Percentiles rank a stretch among this genome's conserved stretches.
Conservation (phyloP, 768 basidiomycete species). For the Tulasnella sp. region DNA sequence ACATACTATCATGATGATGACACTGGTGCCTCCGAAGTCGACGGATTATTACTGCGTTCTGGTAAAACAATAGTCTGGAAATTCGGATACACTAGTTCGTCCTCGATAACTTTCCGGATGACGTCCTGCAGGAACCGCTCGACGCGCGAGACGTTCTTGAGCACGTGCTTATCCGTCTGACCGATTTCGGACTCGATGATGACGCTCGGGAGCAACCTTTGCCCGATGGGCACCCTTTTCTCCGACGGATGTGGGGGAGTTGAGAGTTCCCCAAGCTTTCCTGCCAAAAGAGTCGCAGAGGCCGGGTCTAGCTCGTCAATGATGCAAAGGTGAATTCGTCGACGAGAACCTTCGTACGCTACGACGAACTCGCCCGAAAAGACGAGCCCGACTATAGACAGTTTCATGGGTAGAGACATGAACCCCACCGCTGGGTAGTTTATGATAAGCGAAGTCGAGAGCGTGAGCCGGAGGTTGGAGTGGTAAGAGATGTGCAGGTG, state of each 20-base stretch:
- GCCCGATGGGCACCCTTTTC: conserved; percentile 69
- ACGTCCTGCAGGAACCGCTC: conserved; percentile 95
- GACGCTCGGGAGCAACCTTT: conserved; percentile 73
- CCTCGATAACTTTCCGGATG: conserved; percentile 87
- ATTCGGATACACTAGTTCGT: conserved; percentile 93
- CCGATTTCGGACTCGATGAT: conserved; percentile 96
- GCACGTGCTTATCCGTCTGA: conserved; percentile 86
- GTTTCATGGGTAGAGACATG: conserved; percentile 92
- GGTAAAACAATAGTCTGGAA: conserved; percentile 55
- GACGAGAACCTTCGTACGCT: conserved; percentile 77
- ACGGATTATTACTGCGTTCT: neutral
- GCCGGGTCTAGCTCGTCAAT: conserved; percentile 76
- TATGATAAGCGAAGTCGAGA: conserved; percentile 87
- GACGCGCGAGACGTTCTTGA: conserved; percentile 91
- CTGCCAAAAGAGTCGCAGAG: neutral
- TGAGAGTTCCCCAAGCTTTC: conserved; percentile 39
- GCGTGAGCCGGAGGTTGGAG: conserved; percentile 76
- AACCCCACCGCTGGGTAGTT: conserved; percentile 95
- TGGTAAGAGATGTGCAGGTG: conserved; percentile 80
- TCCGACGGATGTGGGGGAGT: conserved; percentile 29
- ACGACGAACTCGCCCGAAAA: conserved; percentile 81
- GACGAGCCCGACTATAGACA: conserved; percentile 80
- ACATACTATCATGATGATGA: neutral
- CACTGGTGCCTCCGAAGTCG: neutral
- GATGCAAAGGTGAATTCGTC: conserved; percentile 77